Conservation (phyloP, 23 red algal species). For the Pyropia haitanensis region DNA sequence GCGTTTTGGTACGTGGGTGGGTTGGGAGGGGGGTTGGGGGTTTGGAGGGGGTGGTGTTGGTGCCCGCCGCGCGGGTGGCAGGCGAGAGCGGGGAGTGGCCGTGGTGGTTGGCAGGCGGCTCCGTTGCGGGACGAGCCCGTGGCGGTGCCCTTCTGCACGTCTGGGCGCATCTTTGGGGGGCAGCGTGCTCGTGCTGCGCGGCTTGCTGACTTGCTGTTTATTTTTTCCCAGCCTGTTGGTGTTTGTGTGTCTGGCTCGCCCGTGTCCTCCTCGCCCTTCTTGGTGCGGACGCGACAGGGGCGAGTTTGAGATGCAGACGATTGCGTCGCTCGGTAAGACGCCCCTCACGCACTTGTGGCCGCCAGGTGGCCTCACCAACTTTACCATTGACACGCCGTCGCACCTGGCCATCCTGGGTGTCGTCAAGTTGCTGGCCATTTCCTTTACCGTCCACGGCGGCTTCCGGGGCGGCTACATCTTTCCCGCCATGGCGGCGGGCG, state of each 20-base stretch:
- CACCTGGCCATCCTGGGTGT: conserved; percentile 26
- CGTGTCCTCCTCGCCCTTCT: not conserved
- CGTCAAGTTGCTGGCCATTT: conserved; percentile 72
- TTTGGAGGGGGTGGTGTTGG: too few relatives aligned
- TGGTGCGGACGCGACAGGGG: conserved; percentile 38
- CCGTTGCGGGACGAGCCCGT: too few relatives aligned
- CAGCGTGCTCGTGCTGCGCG: too few relatives aligned
- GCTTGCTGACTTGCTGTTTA: too few relatives aligned
- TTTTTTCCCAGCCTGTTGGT: too few relatives aligned
- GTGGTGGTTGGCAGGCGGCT: too few relatives aligned
- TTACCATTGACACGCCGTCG: conserved; percentile 34
- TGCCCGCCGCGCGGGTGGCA: too few relatives aligned
- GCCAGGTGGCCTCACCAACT: conserved; percentile 24
- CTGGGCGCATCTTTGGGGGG: too few relatives aligned
- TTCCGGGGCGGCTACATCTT: conserved; percentile 90
- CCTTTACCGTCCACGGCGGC: conserved; percentile 60
- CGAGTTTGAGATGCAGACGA: conserved; percentile 75
- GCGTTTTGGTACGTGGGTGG: not conserved
- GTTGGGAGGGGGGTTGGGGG: too few relatives aligned
- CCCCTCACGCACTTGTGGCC: conserved; percentile 56
- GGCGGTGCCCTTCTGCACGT: too few relatives aligned
- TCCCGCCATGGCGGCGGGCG: conserved; percentile 65
- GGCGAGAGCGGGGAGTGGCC: too few relatives aligned
- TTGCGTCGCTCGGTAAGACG: conserved; percentile 40
- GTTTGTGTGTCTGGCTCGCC: too few relatives aligned